Evolutionary conservation across 768 basidiomycete genomes (phyloP), one percentile per base, ranked within the genome.

Genomic region (Trametes sanguinea): DNA sequence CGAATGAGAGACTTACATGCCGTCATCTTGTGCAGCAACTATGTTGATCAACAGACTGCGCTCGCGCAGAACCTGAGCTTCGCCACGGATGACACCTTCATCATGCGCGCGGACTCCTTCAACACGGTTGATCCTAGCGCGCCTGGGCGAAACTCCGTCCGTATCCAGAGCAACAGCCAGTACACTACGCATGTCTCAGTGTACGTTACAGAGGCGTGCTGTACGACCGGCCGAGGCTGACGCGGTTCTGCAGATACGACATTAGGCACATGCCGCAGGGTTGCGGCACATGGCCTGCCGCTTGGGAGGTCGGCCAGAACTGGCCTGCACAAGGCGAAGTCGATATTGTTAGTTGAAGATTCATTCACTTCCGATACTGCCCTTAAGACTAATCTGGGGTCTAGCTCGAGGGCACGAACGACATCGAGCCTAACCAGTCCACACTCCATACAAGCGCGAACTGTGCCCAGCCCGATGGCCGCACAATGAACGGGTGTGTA

Each of bases 211-310:
- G 35, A 57, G 30, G 4, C 10, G 27, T 22, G 35, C 37, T 16
- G 11, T 29, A 22, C 22, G 22, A 22, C 22, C 22, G 22, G 17
- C 10, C 27, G 39, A 29, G 16, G 8, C 39, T 50, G 22, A 48
- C 48, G 8, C 8, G 4, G 47, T 17, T 27, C 47, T 27, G 3
- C 52, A 72, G 71, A 45, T 70, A 83, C 63, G 80, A 86, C 67
- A 65, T 85, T 51, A 71, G 76, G 17, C 85, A 86, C 68, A 86
- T 86, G 83, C 85, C 85, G 10, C 75, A 83, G 64, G 85, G 85
- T 16, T 69, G 63, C 48, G 66, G 51, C 47, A 78, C 77, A 22
- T 84, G 84, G 83, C 83, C 86, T 6, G 85, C 85, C 9, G 68
- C 81, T n/a, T 86, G 84, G 85, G 82, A 83, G 43, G 73, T 77